Percentiles rank a stretch among this genome's conserved stretches.
phyloP scores from a whole-genome alignment of 2,329 filamentous ascomycete genomes.

The Cercospora beticola region DNA sequence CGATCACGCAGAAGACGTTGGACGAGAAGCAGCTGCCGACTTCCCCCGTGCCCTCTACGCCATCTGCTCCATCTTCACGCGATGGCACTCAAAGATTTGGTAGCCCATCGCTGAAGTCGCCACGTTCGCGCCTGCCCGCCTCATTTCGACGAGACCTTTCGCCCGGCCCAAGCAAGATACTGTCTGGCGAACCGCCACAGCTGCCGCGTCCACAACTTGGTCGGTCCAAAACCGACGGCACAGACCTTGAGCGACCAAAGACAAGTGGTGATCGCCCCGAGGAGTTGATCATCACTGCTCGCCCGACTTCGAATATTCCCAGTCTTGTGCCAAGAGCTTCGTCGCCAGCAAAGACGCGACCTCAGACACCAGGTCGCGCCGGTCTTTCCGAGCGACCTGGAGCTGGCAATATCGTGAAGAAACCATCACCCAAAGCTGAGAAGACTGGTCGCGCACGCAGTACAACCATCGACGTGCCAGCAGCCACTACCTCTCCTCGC shows the following conservation, averaged over 20 bases:
- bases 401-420: constrained; percentile 58
- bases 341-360: constrained; percentile 37
- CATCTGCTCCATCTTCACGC: constrained; percentile 36
- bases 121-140: constrained; percentile 37
- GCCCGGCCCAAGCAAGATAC: constrained; percentile 33
- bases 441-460: constrained; percentile 27
- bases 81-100: constrained; percentile 41
- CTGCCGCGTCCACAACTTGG: constrained; percentile 34
- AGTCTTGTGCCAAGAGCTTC: constrained; percentile 41
- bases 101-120: constrained; percentile 40
- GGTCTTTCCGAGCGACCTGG: constrained; percentile 53
- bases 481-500: constrained; percentile 7
- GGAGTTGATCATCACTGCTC: constrained; percentile 30
- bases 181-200: constrained; percentile 16
- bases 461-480: constrained; percentile 17
- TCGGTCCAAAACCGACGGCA: constrained; percentile 27
- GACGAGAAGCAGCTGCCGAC: constrained; percentile 36
- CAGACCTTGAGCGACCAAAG: constrained; percentile 32
- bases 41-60: constrained; percentile 40
- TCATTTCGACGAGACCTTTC: constrained; percentile 48
- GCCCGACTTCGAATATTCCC: constrained; percentile 51
- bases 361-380: constrained; percentile 47
- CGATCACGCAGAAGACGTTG: constrained; percentile 21
- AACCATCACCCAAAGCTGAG: constrained; percentile 54
- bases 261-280: constrained; percentile 30